A percentile compares a stretch with the other conserved stretches of the same genome.
Evolutionary conservation across 1,139 yeast genomes (phyloP).

Genomic region (Sugiyamaella xylanicola): DNA sequence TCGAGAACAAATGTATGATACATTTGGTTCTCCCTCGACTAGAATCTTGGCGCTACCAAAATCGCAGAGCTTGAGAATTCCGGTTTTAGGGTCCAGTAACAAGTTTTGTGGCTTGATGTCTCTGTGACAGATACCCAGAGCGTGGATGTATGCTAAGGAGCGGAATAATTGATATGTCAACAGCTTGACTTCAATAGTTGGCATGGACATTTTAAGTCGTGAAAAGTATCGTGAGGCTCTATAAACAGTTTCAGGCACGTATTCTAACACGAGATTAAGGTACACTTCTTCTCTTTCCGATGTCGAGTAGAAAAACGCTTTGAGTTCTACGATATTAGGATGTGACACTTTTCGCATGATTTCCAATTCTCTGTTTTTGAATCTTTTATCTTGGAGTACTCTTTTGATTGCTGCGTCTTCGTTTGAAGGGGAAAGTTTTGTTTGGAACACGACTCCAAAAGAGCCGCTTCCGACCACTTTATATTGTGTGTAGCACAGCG

Average conservation of each 20-base stretch:
- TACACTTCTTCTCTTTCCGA: conserved; percentile 77
- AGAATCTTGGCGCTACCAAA: conserved; percentile 97
- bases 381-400: conserved; percentile 91
- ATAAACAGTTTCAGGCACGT: conserved; percentile 91
- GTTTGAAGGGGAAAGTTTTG: conserved; percentile 72
- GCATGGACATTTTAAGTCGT: conserved; percentile 75
- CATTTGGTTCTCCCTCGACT: conserved; percentile 89
- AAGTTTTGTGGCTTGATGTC: conserved; percentile 97
- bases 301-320: conserved; percentile 84
- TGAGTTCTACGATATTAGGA: conserved; percentile 83
- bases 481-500: conserved; percentile 68
- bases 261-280: conserved; percentile 85
- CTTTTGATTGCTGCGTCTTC: conserved; percentile 89
- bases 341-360: conserved; percentile 91
- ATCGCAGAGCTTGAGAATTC: conserved; percentile 88
- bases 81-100: conserved; percentile 80
- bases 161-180: conserved; percentile 91
- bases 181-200: conserved; percentile 81
- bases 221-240: conserved; percentile 86
- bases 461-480: conserved; percentile 97
- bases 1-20: conserved; percentile 92
- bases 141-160: conserved; percentile 88
- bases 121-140: conserved; percentile 91
- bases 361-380: conserved; percentile 94
- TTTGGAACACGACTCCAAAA: conserved; percentile 93